Base-by-base conservation (phyloP, 345 rosid species). In the Acer saccharum region DNA sequence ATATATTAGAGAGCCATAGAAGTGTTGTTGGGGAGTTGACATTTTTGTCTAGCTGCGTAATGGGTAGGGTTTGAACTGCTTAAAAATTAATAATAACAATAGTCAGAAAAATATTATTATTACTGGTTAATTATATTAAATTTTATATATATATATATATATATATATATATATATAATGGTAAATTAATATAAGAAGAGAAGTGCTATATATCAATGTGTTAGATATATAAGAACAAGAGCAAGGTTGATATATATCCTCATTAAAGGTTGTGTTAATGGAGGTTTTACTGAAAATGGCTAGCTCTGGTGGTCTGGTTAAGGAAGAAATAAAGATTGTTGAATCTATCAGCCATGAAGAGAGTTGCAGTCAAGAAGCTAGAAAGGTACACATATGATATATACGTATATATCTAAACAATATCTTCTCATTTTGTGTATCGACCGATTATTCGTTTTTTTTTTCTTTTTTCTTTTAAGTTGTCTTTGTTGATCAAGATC, bases 11-110 rank as follows among this genome's bases (percentile, higher is more conserved):
- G 18, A 70, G 21, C 23, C 12, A 55, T 66, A 69, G 72, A 79
- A 44, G 81, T 77, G 79, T 78, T 76, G 86, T 71, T 80, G 86
- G 76, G 81, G 84, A 81, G 92, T 91, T 89, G 92, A 91, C 95
- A 84, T 85, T 91, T 60, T 89, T 81, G 9, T 27, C 32, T 77
- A 61, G 27, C 74, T 71, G 77, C 75, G 79, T 54, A 75, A 75
- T 61, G 67, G 52, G 71, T 71, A 18, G 58, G 71, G 27, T 48
- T 63, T 74, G 48, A 64, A 64, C 12, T 9, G n/a, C 20, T 35
- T 52, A 27, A 60, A 43, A 21, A 44, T 66, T 32, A 35, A 9
- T 61, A 62, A 44, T 63, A 43, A 20, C 8, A 73, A 46, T 23
- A 64, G 66, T 27, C 7, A 2, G 20, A 29, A 18, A 54, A 70